Base-by-base conservation (phyloP, 306 rosid species). In the Vigna mungo region DNA sequence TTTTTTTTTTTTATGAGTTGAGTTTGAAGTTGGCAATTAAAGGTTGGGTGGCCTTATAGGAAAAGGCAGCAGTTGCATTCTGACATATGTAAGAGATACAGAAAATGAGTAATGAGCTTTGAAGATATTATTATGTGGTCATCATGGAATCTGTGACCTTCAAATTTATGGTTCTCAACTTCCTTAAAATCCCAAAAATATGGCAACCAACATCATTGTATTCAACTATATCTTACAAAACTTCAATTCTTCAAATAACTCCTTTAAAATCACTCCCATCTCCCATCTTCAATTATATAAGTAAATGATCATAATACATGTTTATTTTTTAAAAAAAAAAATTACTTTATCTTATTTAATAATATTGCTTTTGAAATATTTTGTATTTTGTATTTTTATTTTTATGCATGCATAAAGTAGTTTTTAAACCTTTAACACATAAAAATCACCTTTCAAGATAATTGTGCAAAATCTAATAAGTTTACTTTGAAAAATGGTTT, bases 161-260 rank as follows among this genome's bases (percentile, higher is more conserved):
- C 56, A 67, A 74, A 55, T 80, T 65, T 43, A 80, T 65, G 74
- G 47, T 20, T 17, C 36, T 66, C 7, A 37, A 80, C 44, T 62
- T 65, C 58, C 67, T 61, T 55, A 79, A 20, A 49, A 39, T 61
- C 56, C 64, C 58, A 61, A 71, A 23, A 39, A 25, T 62, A 68
- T 75, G 49, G 27, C 16, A 12, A 16, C 41, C 3, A 54, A 54
- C 13, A 72, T 61, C 68, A 30, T 60, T 17, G 54, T 14, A 37
- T 54, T 39, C 66, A 39, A 20, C 32, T 18, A 72, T 51, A 25
- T 58, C 32, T 71, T 36, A 10, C 61, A 69, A 16, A 69, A 69
- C 73, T 67, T 68, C 0, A 46, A 67, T 39, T 8, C 2, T 7
- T 39, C 44, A 39, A 8, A 39, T 39, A 7, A 39, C 9, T 39